Evolutionary conservation across 495 filamentous ascomycete genomes (phyloP).

Genomic region (Immersiella caudata): DNA sequence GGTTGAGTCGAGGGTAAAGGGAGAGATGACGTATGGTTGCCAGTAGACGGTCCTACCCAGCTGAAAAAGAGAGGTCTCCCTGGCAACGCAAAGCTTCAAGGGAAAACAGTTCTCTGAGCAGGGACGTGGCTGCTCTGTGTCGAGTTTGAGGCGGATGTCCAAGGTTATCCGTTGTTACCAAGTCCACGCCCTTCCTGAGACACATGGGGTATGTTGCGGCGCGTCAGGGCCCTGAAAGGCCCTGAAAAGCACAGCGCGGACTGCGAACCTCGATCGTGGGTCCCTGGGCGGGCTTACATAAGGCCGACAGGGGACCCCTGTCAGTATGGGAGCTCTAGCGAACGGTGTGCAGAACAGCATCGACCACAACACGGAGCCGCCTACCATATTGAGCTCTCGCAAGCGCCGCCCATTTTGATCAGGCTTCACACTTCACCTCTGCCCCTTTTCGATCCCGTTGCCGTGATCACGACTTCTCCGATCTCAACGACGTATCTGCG

Average conservation of each 20-base stretch:
- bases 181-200: constrained; percentile 8
- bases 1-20: neutral
- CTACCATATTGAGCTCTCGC: constrained; percentile 5
- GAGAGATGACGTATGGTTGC: neutral
- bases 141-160: neutral
- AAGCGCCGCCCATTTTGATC: constrained; percentile 8
- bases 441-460: neutral
- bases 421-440: neutral
- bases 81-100: neutral
- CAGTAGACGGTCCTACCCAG: too few relatives aligned
- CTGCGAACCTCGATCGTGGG: neutral
- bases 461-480: neutral
- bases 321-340: neutral
- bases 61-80: neutral
- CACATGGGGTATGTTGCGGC: neutral
- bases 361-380: neutral
- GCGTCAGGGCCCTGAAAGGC: constrained; percentile 1
- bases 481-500: neutral
- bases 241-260: neutral
- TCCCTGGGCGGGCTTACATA: constrained; percentile 3
- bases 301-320: neutral
- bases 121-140: neutral
- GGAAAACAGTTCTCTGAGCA: neutral
- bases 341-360: constrained; percentile 15
- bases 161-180: neutral